phyloP scores from a whole-genome alignment of 805 yeast genomes.

The Saccharomycopsis synnaedendra region DNA sequence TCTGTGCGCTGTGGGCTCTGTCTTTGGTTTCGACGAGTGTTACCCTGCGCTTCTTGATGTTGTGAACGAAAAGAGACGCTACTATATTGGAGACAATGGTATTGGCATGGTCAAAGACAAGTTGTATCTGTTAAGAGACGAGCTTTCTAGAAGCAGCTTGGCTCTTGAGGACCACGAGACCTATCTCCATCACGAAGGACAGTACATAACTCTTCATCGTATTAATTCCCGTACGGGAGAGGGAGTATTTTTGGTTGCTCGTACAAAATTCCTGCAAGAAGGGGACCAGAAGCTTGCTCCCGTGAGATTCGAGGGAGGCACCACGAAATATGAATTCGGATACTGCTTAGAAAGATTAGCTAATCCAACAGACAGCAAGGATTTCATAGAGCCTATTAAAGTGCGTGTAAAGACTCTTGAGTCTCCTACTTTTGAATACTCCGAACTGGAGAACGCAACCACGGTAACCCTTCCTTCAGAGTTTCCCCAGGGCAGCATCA shows the following conservation, averaged over 20 bases:
- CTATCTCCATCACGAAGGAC: conserved; percentile 91
- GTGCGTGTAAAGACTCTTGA: conserved; percentile 44
- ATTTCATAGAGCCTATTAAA: conserved; percentile 50
- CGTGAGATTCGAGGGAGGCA: conserved; percentile 46
- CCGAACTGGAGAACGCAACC: conserved; percentile 33
- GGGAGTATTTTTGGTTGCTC: conserved; percentile 83
- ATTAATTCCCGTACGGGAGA: conserved; percentile 72
- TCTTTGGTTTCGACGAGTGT: conserved; percentile 87
- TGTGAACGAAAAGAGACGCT: conserved; percentile 62
- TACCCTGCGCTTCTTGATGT: conserved; percentile 75
- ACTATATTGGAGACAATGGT: conserved; percentile 44
- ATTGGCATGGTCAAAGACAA: conserved; percentile 62
- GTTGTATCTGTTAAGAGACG: conserved; percentile 45
- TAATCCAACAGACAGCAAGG: conserved; percentile 24
- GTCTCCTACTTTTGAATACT: conserved; percentile 35
- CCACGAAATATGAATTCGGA: conserved; percentile 44
- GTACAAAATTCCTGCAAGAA: conserved; percentile 54
- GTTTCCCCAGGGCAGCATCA: conserved; percentile 88
- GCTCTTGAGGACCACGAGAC: conserved; percentile 63
- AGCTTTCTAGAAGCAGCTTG: conserved; percentile 38
- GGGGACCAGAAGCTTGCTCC: conserved; percentile 45
- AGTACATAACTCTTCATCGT: conserved; percentile 83
- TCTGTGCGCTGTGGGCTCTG: conserved; percentile 88
- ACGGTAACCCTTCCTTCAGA: conserved; percentile 44
- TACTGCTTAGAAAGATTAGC: conserved; percentile 36